Evolutionary conservation across 176 grass and related monocot species (phyloP).

Genomic region (Musa acuminata): DNA sequence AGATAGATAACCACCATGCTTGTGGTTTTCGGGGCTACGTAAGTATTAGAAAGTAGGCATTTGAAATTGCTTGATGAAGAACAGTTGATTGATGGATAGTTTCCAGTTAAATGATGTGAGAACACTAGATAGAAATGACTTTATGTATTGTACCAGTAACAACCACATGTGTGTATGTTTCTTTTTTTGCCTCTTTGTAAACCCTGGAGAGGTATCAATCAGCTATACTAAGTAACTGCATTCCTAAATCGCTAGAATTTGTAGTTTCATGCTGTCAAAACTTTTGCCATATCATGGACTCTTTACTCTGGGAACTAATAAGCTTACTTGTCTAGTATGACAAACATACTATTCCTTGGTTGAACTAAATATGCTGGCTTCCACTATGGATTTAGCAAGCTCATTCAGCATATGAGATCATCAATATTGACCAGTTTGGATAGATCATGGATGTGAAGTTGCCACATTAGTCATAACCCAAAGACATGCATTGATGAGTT

Average conservation of each 20-base stretch:
- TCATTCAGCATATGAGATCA: too few species aligned
- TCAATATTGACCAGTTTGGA: too few species aligned
- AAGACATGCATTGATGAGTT: too few species aligned
- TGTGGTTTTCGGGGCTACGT: not conserved
- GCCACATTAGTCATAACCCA: too few species aligned
- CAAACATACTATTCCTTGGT: too few species aligned
- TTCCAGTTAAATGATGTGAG: too few species aligned
- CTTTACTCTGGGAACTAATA: too few species aligned
- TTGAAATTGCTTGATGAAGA: constrained; percentile 21
- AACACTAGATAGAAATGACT: not conserved
- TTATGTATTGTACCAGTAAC: not conserved
- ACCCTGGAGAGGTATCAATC: not conserved
- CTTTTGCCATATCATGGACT: not conserved
- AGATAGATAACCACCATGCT: constrained; percentile 42
- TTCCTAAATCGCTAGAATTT: not conserved
- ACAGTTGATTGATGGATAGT: constrained; percentile 1
- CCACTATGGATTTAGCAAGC: too few species aligned
- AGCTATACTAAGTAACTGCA: not conserved
- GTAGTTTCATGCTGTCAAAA: not conserved
- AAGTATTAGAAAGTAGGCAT: constrained; percentile 1
- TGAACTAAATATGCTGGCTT: too few species aligned
- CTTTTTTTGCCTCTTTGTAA: too few species aligned
- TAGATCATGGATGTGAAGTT: too few species aligned
- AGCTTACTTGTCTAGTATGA: too few species aligned
- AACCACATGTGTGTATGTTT: not conserved